Conservation (phyloP, 164 flowering plant genomes). For the Sedum album region DNA sequence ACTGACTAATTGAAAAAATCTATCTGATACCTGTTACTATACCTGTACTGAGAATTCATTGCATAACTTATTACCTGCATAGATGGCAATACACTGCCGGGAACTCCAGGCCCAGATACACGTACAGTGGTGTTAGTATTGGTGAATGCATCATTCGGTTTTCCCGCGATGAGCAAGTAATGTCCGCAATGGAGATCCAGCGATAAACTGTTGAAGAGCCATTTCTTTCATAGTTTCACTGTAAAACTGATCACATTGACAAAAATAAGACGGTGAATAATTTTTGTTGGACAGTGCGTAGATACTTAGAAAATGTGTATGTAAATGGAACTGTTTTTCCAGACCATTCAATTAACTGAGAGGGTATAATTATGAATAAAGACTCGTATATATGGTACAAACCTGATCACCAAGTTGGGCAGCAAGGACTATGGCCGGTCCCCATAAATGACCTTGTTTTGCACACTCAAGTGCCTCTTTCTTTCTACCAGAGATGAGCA, state of each 20-base stretch:
- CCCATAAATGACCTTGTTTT: constrained; percentile 94
- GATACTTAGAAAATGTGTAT: neutral
- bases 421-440: constrained; percentile 89
- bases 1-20: neutral
- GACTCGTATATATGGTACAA: constrained; percentile 1
- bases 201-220: constrained; percentile 74
- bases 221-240: constrained; percentile 85
- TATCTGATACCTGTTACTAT: neutral
- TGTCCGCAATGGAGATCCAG: constrained; percentile 95
- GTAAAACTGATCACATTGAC: constrained; percentile 50
- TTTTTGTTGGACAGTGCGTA: neutral
- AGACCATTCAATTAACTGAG: neutral
- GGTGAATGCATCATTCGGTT: constrained; percentile 85
- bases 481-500: constrained; percentile 88
- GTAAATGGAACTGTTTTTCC: neutral
- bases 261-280: constrained; percentile 1
- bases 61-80: constrained; percentile 38
- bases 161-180: constrained; percentile 86
- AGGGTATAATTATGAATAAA: neutral
- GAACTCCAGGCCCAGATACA: constrained; percentile 21
- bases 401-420: constrained; percentile 92
- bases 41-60: neutral
- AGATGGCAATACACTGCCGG: constrained; percentile 35
- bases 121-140: constrained; percentile 15
- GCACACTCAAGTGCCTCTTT: constrained; percentile 88